Conservation (phyloP, 805 yeast species). For the Priceomyces castillae region DNA sequence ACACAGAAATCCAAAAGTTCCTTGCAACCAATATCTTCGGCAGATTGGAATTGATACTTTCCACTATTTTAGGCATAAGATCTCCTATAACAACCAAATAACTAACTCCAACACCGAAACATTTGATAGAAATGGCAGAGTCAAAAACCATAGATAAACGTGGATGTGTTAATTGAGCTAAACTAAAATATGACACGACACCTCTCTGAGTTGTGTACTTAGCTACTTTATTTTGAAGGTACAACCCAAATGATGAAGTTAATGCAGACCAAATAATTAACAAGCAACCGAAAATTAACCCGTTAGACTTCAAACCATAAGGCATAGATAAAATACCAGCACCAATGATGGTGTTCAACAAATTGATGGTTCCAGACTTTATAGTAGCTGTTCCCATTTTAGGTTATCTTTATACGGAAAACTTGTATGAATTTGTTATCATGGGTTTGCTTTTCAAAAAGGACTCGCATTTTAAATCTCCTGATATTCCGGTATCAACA, state of each 20-base stretch:
- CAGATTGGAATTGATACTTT: slow-evolving; percentile 27
- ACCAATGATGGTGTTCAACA: slow-evolving; percentile 57
- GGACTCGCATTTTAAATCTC: not conserved
- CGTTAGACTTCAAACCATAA: slow-evolving; percentile 55
- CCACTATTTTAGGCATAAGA: slow-evolving; percentile 60
- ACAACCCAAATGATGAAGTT: slow-evolving; percentile 57
- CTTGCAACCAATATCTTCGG: slow-evolving; percentile 29
- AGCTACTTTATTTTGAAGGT: slow-evolving; percentile 58
- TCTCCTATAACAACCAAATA: slow-evolving; percentile 77
- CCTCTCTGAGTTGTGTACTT: slow-evolving; percentile 42
- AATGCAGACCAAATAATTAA: slow-evolving; percentile 42
- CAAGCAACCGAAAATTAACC: slow-evolving; percentile 42
- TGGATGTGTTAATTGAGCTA: slow-evolving; percentile 63
- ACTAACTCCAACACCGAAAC: slow-evolving; percentile 74
- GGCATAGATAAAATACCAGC: slow-evolving; percentile 76
- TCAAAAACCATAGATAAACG: slow-evolving; percentile 68
- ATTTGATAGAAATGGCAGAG: slow-evolving; percentile 69
- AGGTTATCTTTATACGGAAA: too few species aligned
- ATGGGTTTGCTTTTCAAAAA: not conserved
- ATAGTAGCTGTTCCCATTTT: slow-evolving; percentile 35
- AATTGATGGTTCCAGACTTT: slow-evolving; percentile 49
- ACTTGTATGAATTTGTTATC: not conserved
- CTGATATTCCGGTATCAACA: not conserved
- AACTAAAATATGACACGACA: slow-evolving; percentile 43
- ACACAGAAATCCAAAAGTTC: slow-evolving; percentile 53